Percentiles rank a stretch among this genome's conserved stretches.
Conservation (phyloP, 768 basidiomycete genomes). For the Mycena amicta region DNA sequence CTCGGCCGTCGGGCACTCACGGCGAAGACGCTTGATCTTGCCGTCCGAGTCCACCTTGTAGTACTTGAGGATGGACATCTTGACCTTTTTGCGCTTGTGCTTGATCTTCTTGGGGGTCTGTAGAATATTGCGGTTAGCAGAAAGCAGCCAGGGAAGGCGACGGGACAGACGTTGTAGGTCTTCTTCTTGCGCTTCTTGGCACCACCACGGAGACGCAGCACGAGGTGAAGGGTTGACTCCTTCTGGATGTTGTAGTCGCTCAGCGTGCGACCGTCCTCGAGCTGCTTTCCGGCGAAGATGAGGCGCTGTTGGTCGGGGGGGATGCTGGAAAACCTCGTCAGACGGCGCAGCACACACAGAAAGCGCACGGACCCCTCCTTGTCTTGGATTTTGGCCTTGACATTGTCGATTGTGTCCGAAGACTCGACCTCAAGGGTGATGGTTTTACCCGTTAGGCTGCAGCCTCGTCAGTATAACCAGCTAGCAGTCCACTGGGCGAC, state of each 20-base stretch:
- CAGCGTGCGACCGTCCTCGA: slow-evolving; percentile 97
- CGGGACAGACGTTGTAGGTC: slow-evolving; percentile 86
- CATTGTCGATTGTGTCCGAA: slow-evolving; percentile 97
- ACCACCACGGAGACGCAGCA: slow-evolving; percentile 98
- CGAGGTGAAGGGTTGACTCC: slow-evolving; percentile 97
- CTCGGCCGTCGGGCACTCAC: slow-evolving; percentile 88
- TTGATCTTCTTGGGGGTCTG: slow-evolving; percentile 99
- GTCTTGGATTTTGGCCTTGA: slow-evolving; percentile 97
- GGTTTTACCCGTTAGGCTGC: slow-evolving; percentile 96
- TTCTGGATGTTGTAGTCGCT: slow-evolving; percentile 99
- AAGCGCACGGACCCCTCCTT: slow-evolving; percentile 78
- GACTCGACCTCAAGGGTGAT: slow-evolving; percentile 98
- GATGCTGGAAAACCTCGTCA: slow-evolving; percentile 50
- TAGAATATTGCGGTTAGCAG: slow-evolving; percentile 7
- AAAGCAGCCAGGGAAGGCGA: background rate
- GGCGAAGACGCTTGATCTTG: slow-evolving; percentile 98
- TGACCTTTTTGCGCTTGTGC: slow-evolving; percentile 99
- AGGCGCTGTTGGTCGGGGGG: slow-evolving; percentile 95
- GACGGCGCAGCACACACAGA: background rate
- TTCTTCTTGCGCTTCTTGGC: slow-evolving; percentile 99
- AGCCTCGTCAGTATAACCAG: slow-evolving; percentile 17
- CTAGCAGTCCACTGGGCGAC: slow-evolving; percentile 32
- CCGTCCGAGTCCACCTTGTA: slow-evolving; percentile 99
- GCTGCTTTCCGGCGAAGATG: slow-evolving; percentile 99
- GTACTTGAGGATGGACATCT: slow-evolving; percentile 99